Percentiles rank a stretch among this genome's conserved stretches.
Evolutionary conservation across 2,329 filamentous ascomycete species (phyloP).

Genomic region (Colletotrichum echinochloae): DNA sequence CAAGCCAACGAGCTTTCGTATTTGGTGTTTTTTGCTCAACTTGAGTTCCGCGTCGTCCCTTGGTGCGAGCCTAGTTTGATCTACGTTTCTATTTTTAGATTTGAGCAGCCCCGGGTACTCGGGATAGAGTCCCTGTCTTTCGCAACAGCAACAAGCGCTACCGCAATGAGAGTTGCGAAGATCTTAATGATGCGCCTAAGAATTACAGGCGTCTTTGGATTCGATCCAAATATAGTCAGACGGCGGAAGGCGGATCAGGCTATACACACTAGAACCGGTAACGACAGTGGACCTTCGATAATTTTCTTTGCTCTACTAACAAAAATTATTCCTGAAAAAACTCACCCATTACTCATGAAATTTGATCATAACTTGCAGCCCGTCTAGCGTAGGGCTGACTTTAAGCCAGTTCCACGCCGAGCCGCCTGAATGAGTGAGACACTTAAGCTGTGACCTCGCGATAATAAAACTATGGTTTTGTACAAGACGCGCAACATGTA

Average conservation of each 20-base stretch:
- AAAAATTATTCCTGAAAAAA: conserved; percentile 29
- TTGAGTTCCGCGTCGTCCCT: background rate
- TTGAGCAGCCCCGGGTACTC: background rate
- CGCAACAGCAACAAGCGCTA: background rate
- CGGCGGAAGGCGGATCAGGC: background rate
- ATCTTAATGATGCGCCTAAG: too few species aligned
- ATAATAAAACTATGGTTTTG: conserved; percentile 17
- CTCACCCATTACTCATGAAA: conserved; percentile 38
- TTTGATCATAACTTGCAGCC: conserved; percentile 32
- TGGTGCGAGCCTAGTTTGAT: background rate
- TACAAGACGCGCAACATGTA: conserved; percentile 27
- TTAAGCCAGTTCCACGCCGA: conserved; percentile 25
- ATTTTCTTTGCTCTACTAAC: conserved; percentile 34
- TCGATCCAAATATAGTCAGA: background rate
- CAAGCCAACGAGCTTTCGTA: background rate
- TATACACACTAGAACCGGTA: conserved; percentile 24
- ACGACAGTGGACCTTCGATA: conserved; percentile 36
- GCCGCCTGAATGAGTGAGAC: conserved; percentile 35
- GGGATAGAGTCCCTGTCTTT: background rate
- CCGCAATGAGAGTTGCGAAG: too few species aligned
- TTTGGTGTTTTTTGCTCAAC: background rate
- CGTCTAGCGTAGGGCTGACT: conserved; percentile 23
- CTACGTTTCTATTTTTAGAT: background rate
- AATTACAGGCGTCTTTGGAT: background rate
- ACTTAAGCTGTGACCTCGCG: conserved; percentile 26